phyloP scores from a whole-genome alignment of 2,329 filamentous ascomycete species.

The Bretziella fagacearum region DNA sequence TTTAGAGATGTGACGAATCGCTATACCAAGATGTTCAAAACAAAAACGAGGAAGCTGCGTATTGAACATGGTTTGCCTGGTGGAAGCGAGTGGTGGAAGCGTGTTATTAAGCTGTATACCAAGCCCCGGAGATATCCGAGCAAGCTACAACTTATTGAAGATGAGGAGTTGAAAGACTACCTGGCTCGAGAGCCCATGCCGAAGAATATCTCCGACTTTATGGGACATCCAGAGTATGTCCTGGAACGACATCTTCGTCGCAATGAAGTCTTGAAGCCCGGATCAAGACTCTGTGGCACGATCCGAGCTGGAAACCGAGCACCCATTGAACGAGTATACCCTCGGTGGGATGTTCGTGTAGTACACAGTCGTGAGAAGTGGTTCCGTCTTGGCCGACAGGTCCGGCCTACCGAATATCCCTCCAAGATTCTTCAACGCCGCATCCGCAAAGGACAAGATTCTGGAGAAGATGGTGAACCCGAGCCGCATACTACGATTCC shows the following conservation, averaged over 20 bases:
- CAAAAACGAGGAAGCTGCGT: conserved; percentile 70
- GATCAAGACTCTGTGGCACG: conserved; percentile 55
- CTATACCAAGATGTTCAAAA: conserved; percentile 76
- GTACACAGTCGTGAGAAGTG: conserved; percentile 73
- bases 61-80: conserved; percentile 41
- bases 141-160: conserved; percentile 71
- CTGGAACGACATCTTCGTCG: conserved; percentile 63
- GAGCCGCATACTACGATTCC: conserved; percentile 30
- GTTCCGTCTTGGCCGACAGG: conserved; percentile 72
- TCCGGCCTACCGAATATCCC: conserved; percentile 64
- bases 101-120: conserved; percentile 32
- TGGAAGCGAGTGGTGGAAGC: conserved; percentile 36
- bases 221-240: conserved; percentile 67
- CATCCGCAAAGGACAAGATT: neutral
- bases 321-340: conserved; percentile 60
- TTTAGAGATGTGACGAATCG: conserved; percentile 74
- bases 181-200: conserved; percentile 71
- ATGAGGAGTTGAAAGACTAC: conserved; percentile 53
- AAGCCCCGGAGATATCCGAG: conserved; percentile 22
- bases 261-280: conserved; percentile 66
- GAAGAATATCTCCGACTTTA: conserved; percentile 71
- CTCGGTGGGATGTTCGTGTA: conserved; percentile 60
- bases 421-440: conserved; percentile 46
- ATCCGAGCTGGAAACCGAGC: conserved; percentile 50
- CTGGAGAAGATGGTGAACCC: conserved; percentile 20